Base-by-base conservation (phyloP, 306 rosid species). In the Psophocarpus tetragonolobus region DNA sequence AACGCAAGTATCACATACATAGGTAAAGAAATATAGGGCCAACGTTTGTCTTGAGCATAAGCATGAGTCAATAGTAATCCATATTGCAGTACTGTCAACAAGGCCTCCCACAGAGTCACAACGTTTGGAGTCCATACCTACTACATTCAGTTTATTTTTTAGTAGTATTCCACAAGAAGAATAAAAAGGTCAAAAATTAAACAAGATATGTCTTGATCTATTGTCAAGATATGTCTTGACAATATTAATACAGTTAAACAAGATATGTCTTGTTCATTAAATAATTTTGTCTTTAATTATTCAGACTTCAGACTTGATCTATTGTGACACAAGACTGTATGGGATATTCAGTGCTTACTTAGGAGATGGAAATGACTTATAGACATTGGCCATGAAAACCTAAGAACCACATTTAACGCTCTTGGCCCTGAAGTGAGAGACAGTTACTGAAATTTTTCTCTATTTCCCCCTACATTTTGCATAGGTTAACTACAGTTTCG, bases 11-110 rank as follows among this genome's bases (percentile, higher is more conserved):
- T 80, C 58, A 68, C 93, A 80, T 90, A 95, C 97, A 91, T 48
- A 18, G 97, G 97, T 73, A 95, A 82, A 74, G 98, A 91, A 67
- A 95, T 20, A 86, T 89, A 91, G 35, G 92, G 97, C 98, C 97
- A 92, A n/a, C 84, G 92, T 88, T 89, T 92, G 87, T 95, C 98
- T 86, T 95, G 98, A 79, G 96, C 97, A 86, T 95, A 94, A 74
- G 98, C 98, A 87, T 92, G 97, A 41, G 60, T 88, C 85, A 95
- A 85, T 78, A 95, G 84, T 76, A 92, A 84, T 67, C 92, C 98
- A 76, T 89, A 95, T 76, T 89, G 97, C 41, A 91, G 76, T 27
- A 92, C 97, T 13, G 98, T 95, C 88, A 92, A 77, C 81, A 87
- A 85, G 88, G 98, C 97, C 88, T 95, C 97, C 93, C 89, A 92